Evolutionary conservation across 306 rosid species (phyloP), one percentile per base, ranked within the genome.

Genomic region (Cotoneaster glaucophyllus): DNA sequence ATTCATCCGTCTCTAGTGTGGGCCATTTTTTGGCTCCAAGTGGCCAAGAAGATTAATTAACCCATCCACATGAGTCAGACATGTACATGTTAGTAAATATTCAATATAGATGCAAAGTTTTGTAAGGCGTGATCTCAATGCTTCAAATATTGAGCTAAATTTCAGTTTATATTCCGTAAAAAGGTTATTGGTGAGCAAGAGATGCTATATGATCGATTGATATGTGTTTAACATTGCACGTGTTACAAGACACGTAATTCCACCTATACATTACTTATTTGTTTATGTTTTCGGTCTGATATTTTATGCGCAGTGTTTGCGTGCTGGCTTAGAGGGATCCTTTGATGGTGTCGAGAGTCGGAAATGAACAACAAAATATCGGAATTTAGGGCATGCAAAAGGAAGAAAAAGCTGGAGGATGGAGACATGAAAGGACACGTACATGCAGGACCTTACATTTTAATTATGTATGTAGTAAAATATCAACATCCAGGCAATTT

Each of bases 381-480:
- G 11, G 41, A 37, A 58, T 59, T 61, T 18, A 48, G 70, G 71
- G 53, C 58, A 63, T 34, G 58, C 45, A 25, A 34, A 63, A 39
- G 50, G 41, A 59, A 24, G 63, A 61, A 37, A 67, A 67, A 77
- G 74, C 77, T 74, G 85, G 82, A 74, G 77, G 85, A 74, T 70
- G 22, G 80, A 70, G 83, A 78, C 74, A 2, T 13, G 69, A 21
- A 45, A 15, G 48, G 70, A 78, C 78, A 53, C 41, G 41, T 37
- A 37, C 41, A 7, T 37, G 41, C 66, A 75, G 37, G 66, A n/a
- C 43, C 12, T 25, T 62, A 28, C 79, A 73, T 82, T 62, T 25
- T 73, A 73, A 29, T 73, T 29, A 57, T 74, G 50, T 62, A 61
- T 24, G 41, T 32, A 25, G 19, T 13, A 14, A 19, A 8, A 65